Evolutionary conservation across 768 basidiomycete genomes (phyloP), one percentile per base, ranked within the genome.

Genomic region (Lactifluus pinguis): DNA sequence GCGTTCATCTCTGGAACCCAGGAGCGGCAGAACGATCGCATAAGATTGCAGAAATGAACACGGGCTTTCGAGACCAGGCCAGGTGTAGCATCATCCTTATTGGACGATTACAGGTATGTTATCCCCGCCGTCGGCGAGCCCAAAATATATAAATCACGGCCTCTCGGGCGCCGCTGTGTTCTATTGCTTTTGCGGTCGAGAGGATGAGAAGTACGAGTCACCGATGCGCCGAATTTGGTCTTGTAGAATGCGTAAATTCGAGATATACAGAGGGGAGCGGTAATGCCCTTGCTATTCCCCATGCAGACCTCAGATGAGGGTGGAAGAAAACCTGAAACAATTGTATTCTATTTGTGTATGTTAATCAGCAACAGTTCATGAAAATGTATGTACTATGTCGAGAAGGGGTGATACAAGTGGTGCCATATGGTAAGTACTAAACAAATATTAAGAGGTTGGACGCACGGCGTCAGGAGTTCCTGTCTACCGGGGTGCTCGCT

Each of bases 151-250:
- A 14, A 13, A 39, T 39, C 38, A 14, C 38, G 11, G 38, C 14
- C 5, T 13, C 13, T 39, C 4, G 38, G 11, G 38, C 14, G 38
- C 38, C 38, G 11, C 38, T 14, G 13, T 39, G 38, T 39, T 14
- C 38, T 47, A 25, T 32, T 73, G 59, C 15, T 2, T 25, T 25
- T 25, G 25, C 25, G 25, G 25, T 25, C 25, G 25, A 1, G 25
- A 25, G 25, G 25, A 25, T 73, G 70, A 36, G 71, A 38, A 10
- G 76, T 55, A 36, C 72, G 73, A 75, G 64, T 61, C 73, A 71
- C 72, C 76, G 55, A n/a, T 45, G 11, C 7, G 4, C 21, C 4
- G 14, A 9, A 30, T 38, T 57, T 73, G 66, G 32, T 34, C 5
- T 34, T 34, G 32, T 34, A 5, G 32, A 34, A 1, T 9, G 32